These are phyloP conservation scores for Ophiostoma novo-ulmi DNA, from an alignment of 2,329 filamentous ascomycete genomes.

Conservation along the genomic window DNA sequence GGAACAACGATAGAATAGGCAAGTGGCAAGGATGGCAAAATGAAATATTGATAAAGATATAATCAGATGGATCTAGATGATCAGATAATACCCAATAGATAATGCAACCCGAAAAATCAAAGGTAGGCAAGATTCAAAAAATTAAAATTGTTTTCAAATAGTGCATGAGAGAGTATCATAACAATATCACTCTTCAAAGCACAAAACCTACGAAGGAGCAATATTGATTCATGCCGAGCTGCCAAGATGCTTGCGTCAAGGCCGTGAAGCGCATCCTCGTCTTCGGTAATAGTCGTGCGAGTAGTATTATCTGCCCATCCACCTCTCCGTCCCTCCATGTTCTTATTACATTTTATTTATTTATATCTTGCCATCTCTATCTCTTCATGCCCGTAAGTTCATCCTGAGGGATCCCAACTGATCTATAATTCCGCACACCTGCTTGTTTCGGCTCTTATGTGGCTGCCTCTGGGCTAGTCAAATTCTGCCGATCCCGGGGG, in stretches of 20 bases:
- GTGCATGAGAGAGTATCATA: background rate
- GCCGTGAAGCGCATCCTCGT: background rate
- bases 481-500: background rate
- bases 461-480: background rate
- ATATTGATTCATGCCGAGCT: conserved; percentile 1
- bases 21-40: background rate
- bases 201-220: background rate
- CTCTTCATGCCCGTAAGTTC: no score
- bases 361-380: no score
- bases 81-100: background rate
- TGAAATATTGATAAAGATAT: background rate
- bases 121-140: no score
- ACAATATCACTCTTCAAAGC: background rate
- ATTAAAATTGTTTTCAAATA: background rate
- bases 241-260: conserved; percentile 1
- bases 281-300: background rate
- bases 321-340: background rate
- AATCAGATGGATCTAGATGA: conserved; percentile 12
- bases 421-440: background rate
- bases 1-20: background rate
- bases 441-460: no score
- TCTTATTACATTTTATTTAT: background rate
- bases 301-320: background rate
- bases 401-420: no score
- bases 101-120: no score